Base-by-base conservation (phyloP, 352 stramenopile species). In the Phytophthora cajani region DNA sequence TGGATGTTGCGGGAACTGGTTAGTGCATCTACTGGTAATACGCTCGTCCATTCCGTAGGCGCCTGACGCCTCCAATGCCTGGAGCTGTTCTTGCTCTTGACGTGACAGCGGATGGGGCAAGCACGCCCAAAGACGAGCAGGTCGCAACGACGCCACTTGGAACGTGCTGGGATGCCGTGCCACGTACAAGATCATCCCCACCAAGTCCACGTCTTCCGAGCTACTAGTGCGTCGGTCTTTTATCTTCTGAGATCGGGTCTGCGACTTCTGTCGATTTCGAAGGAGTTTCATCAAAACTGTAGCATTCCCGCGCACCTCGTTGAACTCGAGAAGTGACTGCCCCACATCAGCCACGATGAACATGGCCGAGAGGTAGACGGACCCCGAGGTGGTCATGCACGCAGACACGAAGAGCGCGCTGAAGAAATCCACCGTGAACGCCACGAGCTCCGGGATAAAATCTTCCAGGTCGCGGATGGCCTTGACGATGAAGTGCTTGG, bases 321-420 rank as follows among this genome's bases (percentile, higher is more conserved):
- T 27, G 47, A 69, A 55, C n/a, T 72, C 66, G 7, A 72, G 42
- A 17, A 58, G 23, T 7, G 32, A 44, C 25, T 72, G 65, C 21
- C 14, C 58, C 6, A 69, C n/a, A 19, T 64, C 63, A n/a, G 7
- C 21, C 2, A 51, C 49, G 32, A 64, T 69, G 49, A 69, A 56
- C n/a, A 69, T 30, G 9, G 47, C 14, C 1, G 67, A 70, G 9
- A 70, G 57, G 33, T 33, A 51, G 12, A 23, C 21, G 1, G 61
- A 75, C n/a, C 38, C 44, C 1, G 71, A 61, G 23, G 59, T 72
- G 7, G 54, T 58, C 23, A 77, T 72, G 42, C 70, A 77, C 2
- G 54, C 71, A 2, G 60, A 71, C 8, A 71, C 57, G 19, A 72
- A 75, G 0, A 75, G 63, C 16, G 63, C 40, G 32, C 66, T 62